These are phyloP conservation scores for Fraxinus ornus DNA, from an alignment of 305 asterid genomes.

Conservation along the genomic window DNA sequence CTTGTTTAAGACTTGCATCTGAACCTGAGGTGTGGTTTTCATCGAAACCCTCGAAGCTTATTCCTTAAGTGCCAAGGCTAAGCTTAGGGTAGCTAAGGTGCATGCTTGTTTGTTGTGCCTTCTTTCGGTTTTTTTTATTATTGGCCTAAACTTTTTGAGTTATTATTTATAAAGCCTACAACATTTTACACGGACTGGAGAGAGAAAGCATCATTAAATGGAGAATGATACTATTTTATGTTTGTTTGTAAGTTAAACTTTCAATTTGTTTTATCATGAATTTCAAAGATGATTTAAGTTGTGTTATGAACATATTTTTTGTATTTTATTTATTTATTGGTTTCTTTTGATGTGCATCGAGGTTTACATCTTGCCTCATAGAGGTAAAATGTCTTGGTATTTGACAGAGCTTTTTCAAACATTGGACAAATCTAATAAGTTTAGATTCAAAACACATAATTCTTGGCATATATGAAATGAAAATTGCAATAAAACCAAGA, in stretches of 20 bases:
- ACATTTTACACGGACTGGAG: neutral
- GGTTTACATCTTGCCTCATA: neutral
- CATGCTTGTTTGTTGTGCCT: neutral
- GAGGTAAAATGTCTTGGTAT: neutral
- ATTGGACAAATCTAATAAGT: neutral
- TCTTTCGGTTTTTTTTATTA: neutral
- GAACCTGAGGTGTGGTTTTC: neutral
- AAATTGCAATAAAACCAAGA: neutral
- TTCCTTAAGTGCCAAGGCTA: neutral
- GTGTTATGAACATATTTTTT: neutral
- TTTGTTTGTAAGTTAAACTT: neutral
- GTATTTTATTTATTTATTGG: neutral
- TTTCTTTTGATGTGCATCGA: neutral
- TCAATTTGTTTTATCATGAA: neutral
- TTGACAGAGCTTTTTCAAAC: neutral
- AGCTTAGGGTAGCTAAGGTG: neutral
- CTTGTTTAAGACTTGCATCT: neutral
- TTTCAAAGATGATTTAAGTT: neutral
- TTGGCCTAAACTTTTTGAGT: neutral
- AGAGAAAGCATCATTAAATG: neutral
- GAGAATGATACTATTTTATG: neutral
- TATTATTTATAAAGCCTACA: neutral
- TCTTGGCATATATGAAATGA: neutral
- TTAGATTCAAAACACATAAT: neutral
- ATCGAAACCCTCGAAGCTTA: neutral